Base-by-base conservation (phyloP, 805 yeast species). In the Yarrowia porcina region DNA sequence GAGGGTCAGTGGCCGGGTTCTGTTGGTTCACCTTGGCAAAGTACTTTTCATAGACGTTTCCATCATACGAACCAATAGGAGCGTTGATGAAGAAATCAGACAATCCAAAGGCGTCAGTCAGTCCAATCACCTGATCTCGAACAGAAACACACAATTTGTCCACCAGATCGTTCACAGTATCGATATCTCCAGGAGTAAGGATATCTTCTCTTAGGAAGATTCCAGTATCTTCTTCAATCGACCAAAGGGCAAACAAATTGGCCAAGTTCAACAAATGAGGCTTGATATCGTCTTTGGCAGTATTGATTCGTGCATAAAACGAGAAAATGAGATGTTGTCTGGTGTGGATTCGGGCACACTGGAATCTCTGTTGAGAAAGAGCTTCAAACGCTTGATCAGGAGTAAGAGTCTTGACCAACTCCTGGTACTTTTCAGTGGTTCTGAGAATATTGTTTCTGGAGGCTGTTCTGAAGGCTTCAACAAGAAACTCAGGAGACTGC, bases 21-120 rank as follows among this genome's bases (percentile, higher is more conserved):
- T 85, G 83, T 63, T 84, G 84, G 69, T 82, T 83, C 64, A 86
- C 87, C 62, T 78, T 77, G 28, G 71, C 75, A 71, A 86, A 87
- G 76, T 90, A 90, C 73, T 88, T 85, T 70, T 85, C 85, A 76
- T 90, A 91, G 63, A 89, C 85, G 72, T 91, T 86, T 64, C 97
- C 97, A 69, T 88, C 85, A 74, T 81, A 86, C 63, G 79, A 81
- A 44, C 97, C 97, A 62, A 90, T 80, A 4, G 92, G 85, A 0
- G 96, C 85, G 73, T 89, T 88, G 69, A 90, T 80, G 75, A 87
- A 82, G 70, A 80, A 86, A 75, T 90, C 96, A 38, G 89, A 83
- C 65, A 87, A 80, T 73, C 86, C 83, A 78, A 90, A 90, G 0
- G 93, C 80, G 74, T 90, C 97, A 3, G 94, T 87, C 69, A 88